phyloP scores from a whole-genome alignment of 2,329 filamentous ascomycete species.

The Phoma herbarum region DNA sequence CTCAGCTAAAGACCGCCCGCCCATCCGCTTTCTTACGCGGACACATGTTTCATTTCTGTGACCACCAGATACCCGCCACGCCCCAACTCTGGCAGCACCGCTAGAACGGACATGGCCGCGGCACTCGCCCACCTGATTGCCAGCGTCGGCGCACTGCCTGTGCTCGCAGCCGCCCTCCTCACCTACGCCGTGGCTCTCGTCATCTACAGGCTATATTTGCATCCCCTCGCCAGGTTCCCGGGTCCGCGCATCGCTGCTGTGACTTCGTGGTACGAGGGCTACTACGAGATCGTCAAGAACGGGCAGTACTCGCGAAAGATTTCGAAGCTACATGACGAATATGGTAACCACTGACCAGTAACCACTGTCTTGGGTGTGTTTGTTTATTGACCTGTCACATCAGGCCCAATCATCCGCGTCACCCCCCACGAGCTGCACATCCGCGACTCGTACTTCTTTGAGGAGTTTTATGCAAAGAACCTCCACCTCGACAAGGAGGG shows the following conservation, averaged over 20 bases:
- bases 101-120: conserved; percentile 14
- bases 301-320: conserved; percentile 47
- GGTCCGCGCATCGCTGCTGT: conserved; percentile 51
- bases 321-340: conserved; percentile 42
- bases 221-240: conserved; percentile 57
- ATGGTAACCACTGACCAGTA: conserved; percentile 31
- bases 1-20: conserved; percentile 4
- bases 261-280: conserved; percentile 48
- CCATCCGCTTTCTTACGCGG: conserved; percentile 1
- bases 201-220: conserved; percentile 55
- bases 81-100: conserved; percentile 1
- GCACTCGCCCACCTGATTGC: conserved; percentile 13
- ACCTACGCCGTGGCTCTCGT: conserved; percentile 32
- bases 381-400: not conserved
- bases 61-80: conserved; percentile 10
- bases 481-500: conserved; percentile 46
- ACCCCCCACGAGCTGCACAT: conserved; percentile 56
- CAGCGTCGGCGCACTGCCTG: conserved; percentile 17
- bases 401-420: conserved; percentile 55
- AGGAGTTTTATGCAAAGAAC: conserved; percentile 46
- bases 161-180: conserved; percentile 22
- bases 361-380: not conserved
- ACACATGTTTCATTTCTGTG: conserved; percentile 20
- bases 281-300: conserved; percentile 44
- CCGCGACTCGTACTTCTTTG: conserved; percentile 52